Percentiles rank a stretch among this genome's conserved stretches.
Evolutionary conservation across 2,329 filamentous ascomycete genomes (phyloP).

Genomic region (Exophiala sp.): DNA sequence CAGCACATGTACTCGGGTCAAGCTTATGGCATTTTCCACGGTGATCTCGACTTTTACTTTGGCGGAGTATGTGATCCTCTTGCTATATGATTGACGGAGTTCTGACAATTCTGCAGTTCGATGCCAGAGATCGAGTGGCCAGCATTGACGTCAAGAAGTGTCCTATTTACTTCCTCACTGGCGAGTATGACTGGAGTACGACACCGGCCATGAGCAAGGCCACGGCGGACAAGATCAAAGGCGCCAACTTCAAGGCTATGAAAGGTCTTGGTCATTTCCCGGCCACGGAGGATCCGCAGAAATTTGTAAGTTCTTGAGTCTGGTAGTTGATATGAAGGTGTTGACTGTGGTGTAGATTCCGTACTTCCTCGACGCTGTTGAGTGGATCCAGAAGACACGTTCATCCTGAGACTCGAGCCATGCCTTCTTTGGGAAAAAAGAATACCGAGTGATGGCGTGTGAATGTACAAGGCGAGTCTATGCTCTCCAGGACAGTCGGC

Average conservation of each 20-base stretch:
- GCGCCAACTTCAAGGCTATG: conserved; percentile 45
- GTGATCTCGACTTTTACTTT: conserved; percentile 52
- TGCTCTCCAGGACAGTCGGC: no score
- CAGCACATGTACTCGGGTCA: conserved; percentile 48
- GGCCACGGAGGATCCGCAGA: conserved; percentile 43
- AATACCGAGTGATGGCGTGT: no score
- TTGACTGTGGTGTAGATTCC: conserved; percentile 3
- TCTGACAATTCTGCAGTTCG: conserved; percentile 31
- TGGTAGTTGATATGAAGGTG: background rate
- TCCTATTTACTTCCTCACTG: conserved; percentile 51
- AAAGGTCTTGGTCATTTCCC: conserved; percentile 48
- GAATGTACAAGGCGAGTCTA: no score
- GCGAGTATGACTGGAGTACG: conserved; percentile 27
- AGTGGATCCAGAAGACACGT: conserved; percentile 20
- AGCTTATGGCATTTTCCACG: conserved; percentile 52
- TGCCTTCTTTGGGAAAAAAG: no score
- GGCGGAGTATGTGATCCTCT: conserved; percentile 32
- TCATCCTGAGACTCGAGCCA: no score
- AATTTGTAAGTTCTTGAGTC: conserved; percentile 32
- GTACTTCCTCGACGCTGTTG: conserved; percentile 19
- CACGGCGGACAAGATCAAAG: conserved; percentile 47
- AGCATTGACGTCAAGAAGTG: conserved; percentile 49
- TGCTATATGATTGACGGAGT: no score
- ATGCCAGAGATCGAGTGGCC: conserved; percentile 44
- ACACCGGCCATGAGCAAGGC: conserved; percentile 40